Evolutionary conservation across 192 early-diverging fungal genomes (phyloP).

Genomic region (Thoreauomyces humboldtii): DNA sequence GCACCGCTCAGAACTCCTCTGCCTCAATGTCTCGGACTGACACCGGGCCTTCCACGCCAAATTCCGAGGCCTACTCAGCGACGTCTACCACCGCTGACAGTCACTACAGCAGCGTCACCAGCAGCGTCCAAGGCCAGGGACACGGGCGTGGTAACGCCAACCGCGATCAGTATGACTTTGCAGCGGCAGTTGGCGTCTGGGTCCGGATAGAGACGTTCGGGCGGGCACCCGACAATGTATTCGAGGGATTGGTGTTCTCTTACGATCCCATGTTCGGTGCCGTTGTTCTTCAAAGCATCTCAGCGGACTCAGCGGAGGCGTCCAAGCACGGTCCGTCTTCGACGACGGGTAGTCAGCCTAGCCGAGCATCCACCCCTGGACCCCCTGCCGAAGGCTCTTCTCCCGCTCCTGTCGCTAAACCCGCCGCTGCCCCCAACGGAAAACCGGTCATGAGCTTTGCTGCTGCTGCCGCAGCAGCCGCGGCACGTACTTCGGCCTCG

Average conservation of each 20-base stretch:
- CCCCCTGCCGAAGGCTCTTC: constrained; percentile 12
- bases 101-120: no score
- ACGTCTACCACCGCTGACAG: no score
- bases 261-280: constrained; percentile 33
- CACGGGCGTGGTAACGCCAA: no score
- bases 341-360: no score
- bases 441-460: constrained; percentile 4
- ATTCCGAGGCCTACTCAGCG: no score
- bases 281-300: constrained; percentile 33
- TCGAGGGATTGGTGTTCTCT: constrained; percentile 37
- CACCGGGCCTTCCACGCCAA: no score
- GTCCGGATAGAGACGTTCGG: constrained; percentile 20
- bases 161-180: constrained; percentile 10
- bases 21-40: no score
- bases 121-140: no score
- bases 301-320: background rate
- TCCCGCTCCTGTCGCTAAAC: background rate
- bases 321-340: no score
- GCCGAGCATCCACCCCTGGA: background rate
- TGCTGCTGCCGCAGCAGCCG: background rate
- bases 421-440: background rate
- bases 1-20: no score
- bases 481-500: background rate
- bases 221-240: constrained; percentile 10
- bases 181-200: constrained; percentile 22